A percentile compares a stretch with the other conserved stretches of the same genome.
phyloP scores from a whole-genome alignment of 2,329 filamentous ascomycete genomes.

The Epichloe elymi region DNA sequence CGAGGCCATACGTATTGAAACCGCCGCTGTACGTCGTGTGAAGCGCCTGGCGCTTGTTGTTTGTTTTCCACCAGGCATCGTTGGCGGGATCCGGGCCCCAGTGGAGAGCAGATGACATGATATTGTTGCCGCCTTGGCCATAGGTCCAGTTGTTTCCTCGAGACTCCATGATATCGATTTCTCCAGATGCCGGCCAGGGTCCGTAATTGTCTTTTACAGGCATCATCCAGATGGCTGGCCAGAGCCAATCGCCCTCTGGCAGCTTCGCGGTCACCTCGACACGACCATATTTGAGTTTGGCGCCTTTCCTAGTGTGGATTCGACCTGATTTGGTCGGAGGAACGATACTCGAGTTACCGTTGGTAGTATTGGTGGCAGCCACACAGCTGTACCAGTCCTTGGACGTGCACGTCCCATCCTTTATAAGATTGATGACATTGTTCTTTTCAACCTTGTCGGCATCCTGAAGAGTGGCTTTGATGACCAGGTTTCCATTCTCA shows the following conservation, averaged over 20 bases:
- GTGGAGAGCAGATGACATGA: constrained; percentile 66
- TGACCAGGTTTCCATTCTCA: constrained; percentile 53
- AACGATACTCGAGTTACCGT: constrained; percentile 57
- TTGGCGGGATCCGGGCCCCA: constrained; percentile 63
- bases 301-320: constrained; percentile 59
- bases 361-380: constrained; percentile 57
- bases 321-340: constrained; percentile 68
- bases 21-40: constrained; percentile 58
- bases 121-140: constrained; percentile 64
- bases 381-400: constrained; percentile 44
- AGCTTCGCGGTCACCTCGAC: constrained; percentile 69
- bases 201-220: constrained; percentile 62
- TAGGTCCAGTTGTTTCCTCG: constrained; percentile 76
- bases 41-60: constrained; percentile 60
- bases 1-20: constrained; percentile 68
- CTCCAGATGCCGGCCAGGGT: constrained; percentile 63
- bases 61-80: constrained; percentile 75
- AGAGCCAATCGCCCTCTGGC: constrained; percentile 38
- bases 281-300: constrained; percentile 65
- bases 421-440: constrained; percentile 53
- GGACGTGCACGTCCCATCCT: constrained; percentile 56
- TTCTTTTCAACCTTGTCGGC: constrained; percentile 50
- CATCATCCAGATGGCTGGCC: constrained; percentile 47
- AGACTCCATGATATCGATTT: constrained; percentile 72
- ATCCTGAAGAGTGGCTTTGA: constrained; percentile 69